Conservation (phyloP, 2,329 filamentous ascomycete species). For the Corinectria fuckeliana region DNA sequence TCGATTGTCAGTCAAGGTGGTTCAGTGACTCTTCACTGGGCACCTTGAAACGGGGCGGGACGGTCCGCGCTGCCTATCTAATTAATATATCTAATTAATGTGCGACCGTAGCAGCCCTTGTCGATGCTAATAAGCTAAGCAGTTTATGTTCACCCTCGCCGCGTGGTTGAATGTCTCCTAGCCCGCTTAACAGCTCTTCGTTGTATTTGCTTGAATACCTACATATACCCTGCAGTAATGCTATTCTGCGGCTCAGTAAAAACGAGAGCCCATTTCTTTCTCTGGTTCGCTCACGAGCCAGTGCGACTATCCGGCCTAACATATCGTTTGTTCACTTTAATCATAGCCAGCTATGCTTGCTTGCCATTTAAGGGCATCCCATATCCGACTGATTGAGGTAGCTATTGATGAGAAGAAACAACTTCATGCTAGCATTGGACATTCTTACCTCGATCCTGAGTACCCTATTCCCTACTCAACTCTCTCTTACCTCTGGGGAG, state of each 20-base stretch:
- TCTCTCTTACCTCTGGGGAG: constrained; percentile 27
- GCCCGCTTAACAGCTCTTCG: not conserved
- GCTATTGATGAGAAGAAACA: not conserved
- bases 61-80: not conserved
- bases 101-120: no score
- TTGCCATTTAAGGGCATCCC: constrained; percentile 1
- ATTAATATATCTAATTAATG: no score
- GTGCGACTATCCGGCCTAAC: not conserved
- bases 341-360: constrained; percentile 14
- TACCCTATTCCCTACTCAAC: constrained; percentile 24
- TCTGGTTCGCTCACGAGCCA: not conserved
- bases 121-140: not conserved
- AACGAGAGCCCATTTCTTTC: not conserved
- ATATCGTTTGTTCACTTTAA: not conserved
- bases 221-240: no score
- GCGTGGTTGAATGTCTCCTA: not conserved
- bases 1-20: no score
- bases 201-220: not conserved
- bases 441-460: constrained; percentile 18
- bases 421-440: constrained; percentile 18
- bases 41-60: not conserved
- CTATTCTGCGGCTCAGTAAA: no score
- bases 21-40: not conserved
- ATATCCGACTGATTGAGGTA: constrained; percentile 24
- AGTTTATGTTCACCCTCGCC: not conserved